Evolutionary conservation across 805 yeast species (phyloP).

Genomic region (Millerozyma acaciae): DNA sequence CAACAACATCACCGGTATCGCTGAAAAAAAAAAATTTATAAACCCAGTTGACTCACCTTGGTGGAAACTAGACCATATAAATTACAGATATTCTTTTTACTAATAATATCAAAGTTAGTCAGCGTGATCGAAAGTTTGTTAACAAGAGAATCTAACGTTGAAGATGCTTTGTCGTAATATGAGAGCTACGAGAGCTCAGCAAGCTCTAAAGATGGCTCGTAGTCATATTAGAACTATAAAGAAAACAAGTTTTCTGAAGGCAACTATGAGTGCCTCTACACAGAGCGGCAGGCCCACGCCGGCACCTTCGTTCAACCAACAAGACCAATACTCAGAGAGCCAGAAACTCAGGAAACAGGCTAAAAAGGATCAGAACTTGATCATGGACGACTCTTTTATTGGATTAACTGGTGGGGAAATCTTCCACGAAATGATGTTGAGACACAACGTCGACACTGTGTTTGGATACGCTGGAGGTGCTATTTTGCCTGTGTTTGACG

Average conservation of each 20-base stretch:
- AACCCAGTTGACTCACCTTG: no score
- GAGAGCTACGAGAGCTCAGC: constrained; percentile 8
- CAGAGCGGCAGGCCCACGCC: constrained; percentile 38
- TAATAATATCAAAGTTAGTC: no score
- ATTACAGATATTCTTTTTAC: no score
- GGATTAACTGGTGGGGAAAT: constrained; percentile 98
- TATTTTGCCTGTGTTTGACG: constrained; percentile 95
- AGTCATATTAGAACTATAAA: constrained; percentile 25
- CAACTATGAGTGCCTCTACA: constrained; percentile 26
- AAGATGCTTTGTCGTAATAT: constrained; percentile 20
- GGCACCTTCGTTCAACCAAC: constrained; percentile 48
- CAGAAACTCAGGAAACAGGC: constrained; percentile 10
- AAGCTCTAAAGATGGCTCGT: constrained; percentile 11
- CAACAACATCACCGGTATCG: no score
- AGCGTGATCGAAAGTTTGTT: no score
- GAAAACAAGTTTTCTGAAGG: constrained; percentile 26
- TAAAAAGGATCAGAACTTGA: constrained; percentile 10
- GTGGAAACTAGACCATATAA: no score
- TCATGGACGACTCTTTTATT: constrained; percentile 81
- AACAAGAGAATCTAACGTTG: neutral
- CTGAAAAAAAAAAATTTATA: no score
- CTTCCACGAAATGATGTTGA: constrained; percentile 97
- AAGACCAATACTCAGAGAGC: constrained; percentile 14
- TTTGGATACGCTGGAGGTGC: constrained; percentile 99
- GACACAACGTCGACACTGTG: constrained; percentile 92